phyloP scores from a whole-genome alignment of 164 flowering plant species.

The Berberis vulgaris region DNA sequence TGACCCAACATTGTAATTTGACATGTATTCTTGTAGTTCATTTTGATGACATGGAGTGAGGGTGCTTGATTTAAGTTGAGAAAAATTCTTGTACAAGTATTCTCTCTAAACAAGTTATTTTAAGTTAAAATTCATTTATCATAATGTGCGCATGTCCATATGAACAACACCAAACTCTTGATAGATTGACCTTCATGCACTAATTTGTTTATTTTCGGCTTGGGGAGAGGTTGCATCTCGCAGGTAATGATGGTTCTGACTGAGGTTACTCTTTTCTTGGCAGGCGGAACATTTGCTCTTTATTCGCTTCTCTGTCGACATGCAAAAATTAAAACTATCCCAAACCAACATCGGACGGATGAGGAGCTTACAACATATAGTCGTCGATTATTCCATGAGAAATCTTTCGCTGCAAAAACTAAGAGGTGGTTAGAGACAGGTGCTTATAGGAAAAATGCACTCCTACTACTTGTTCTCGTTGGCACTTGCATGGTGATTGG shows the following conservation, averaged over 20 bases:
- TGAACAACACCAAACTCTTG: too few relatives aligned
- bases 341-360: conserved; percentile 88
- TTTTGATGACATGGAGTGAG: too few relatives aligned
- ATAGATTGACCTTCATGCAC: too few relatives aligned
- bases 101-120: too few relatives aligned
- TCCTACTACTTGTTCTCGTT: conserved; percentile 79
- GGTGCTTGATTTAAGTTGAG: too few relatives aligned
- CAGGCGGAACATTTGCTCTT: conserved; percentile 97
- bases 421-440: conserved; percentile 75
- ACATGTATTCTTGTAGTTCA: too few relatives aligned
- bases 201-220: too few relatives aligned
- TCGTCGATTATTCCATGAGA: conserved; percentile 55
- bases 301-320: conserved; percentile 95
- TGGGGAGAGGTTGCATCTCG: too few relatives aligned
- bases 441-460: conserved; percentile 45
- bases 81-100: too few relatives aligned
- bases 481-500: conserved; percentile 97
- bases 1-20: too few relatives aligned
- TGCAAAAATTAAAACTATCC: conserved; percentile 78
- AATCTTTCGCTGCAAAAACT: conserved; percentile 85
- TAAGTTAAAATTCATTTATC: too few relatives aligned
- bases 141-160: too few relatives aligned
- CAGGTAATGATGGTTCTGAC: not conserved
- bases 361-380: conserved; percentile 91
- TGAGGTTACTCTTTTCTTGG: conserved; percentile 4